phyloP scores from a whole-genome alignment of 306 rosid genomes.

The Luffa aegyptiaca region DNA sequence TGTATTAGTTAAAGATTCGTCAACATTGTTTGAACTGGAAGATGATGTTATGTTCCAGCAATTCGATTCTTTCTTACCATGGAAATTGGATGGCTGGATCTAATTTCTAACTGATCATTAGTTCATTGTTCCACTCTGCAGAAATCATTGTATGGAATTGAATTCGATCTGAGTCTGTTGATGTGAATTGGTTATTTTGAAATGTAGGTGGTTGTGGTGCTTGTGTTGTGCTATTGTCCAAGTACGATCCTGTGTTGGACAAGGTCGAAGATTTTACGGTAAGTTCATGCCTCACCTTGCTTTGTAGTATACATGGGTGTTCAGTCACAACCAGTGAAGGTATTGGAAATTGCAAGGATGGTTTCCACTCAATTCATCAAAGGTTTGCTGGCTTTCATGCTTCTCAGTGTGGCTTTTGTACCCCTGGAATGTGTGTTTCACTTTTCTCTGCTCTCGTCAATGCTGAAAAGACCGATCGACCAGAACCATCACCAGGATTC shows the following conservation, averaged over 20 bases:
- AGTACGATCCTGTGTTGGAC: constrained; percentile 46
- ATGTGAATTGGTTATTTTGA: background rate
- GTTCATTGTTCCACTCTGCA: background rate
- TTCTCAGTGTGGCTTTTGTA: constrained; percentile 85
- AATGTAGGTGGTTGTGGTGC: constrained; percentile 88
- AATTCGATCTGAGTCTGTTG: background rate
- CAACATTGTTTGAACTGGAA: background rate
- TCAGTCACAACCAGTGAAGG: constrained; percentile 84
- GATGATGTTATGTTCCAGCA: background rate
- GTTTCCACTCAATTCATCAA: constrained; percentile 76
- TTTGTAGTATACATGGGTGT: constrained; percentile 57
- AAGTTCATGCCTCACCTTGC: constrained; percentile 77
- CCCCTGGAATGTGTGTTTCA: constrained; percentile 91
- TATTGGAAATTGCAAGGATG: constrained; percentile 63
- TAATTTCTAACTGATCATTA: background rate
- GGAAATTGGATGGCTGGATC: background rate
- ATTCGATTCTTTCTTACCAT: background rate
- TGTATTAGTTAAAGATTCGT: background rate
- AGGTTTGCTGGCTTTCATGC: constrained; percentile 77
- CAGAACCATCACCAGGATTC: constrained; percentile 52
- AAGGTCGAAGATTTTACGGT: constrained; percentile 51
- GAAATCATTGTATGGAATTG: background rate
- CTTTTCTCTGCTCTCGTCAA: constrained; percentile 58
- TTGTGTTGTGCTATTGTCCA: constrained; percentile 72
- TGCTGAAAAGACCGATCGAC: constrained; percentile 44